Evolutionary conservation across 2,329 filamentous ascomycete species (phyloP), one percentile per base, ranked within the genome.

Genomic region (Fusarium sp.): DNA sequence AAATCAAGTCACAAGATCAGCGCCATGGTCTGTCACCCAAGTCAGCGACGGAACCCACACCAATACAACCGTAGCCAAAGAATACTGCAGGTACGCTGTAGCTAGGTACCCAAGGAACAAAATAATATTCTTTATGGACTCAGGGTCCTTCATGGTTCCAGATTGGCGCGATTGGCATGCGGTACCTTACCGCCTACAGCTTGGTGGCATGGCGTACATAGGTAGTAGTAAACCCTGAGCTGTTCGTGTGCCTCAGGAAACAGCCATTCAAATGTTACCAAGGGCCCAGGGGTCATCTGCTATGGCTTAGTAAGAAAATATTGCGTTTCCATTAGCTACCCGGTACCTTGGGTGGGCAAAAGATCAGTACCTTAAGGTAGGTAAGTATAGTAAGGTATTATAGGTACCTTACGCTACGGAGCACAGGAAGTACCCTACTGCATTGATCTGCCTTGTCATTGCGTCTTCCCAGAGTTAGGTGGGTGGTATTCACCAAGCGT

Each of bases 371-470:
- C 9, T 15, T 34, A 8, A 15, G 32, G 32, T 30, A 30, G 1
- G 32, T 15, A 34, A 14, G 32, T 36, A 17, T 28, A 10, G 34
- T 36, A 36, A 36, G 34, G 34, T 36, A 36, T 36, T 18, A 36
- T 34, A 15, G 7, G 13, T 30, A 30, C 28, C 28, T 30, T 36
- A 32, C 60, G 22, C 32, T 34, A 34, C 32, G 32, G 32, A 34
- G 30, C 50, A 50, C 36, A 15, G 36, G 26, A 74, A 47, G 73
- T 66, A 72, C 70, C 68, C 73, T 75, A 65, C 65, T 74, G 62
- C 70, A 73, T 71, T 68, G 70, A 73, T 74, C 66, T 71, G 69
- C 77, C 77, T 68, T 78, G 77, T 56, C 69, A 65, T 57, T 62
- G 66, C 72, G 63, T 74, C 67, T 63, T 57, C 22, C 50, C 38